Evolutionary conservation across 1,284 basidiomycete genomes (phyloP).

Genomic region (Caloboletus firmus): DNA sequence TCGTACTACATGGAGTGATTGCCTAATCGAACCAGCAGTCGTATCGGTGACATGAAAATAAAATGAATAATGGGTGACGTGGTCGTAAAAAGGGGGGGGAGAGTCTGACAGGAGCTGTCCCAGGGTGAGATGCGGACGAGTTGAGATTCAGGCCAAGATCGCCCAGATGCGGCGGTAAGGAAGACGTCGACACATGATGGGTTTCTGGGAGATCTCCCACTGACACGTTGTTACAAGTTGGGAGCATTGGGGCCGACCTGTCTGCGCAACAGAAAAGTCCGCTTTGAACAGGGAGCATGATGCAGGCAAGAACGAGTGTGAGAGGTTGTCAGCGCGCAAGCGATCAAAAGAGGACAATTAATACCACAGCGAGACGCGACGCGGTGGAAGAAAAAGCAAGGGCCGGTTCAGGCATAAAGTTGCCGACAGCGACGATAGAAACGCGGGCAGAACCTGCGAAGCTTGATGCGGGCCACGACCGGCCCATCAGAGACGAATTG

Average conservation of each 20-base stretch:
- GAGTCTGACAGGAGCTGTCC: slow-evolving; percentile 35
- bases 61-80: slow-evolving; percentile 18
- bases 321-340: slow-evolving; percentile 16
- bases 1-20: slow-evolving; percentile 3
- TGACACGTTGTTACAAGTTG: slow-evolving; percentile 15
- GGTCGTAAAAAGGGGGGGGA: slow-evolving; percentile 1
- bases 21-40: slow-evolving; percentile 14
- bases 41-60: slow-evolving; percentile 8
- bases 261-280: slow-evolving; percentile 21
- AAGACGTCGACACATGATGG: slow-evolving; percentile 7
- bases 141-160: slow-evolving; percentile 22
- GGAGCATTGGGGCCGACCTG: slow-evolving; percentile 20
- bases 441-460: slow-evolving; percentile 29
- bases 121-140: slow-evolving; percentile 12
- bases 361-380: background rate
- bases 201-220: slow-evolving; percentile 28
- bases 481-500: slow-evolving; percentile 21
- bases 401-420: slow-evolving; percentile 30
- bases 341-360: slow-evolving; percentile 3
- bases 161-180: slow-evolving; percentile 19
- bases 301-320: slow-evolving; percentile 21
- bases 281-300: slow-evolving; percentile 11
- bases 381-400: slow-evolving; percentile 10
- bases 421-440: slow-evolving; percentile 27
- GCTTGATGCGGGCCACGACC: slow-evolving; percentile 29